Percentiles rank a stretch among this genome's conserved stretches.
Conservation (phyloP, 352 stramenopile species). For the Phytophthora constricta region DNA sequence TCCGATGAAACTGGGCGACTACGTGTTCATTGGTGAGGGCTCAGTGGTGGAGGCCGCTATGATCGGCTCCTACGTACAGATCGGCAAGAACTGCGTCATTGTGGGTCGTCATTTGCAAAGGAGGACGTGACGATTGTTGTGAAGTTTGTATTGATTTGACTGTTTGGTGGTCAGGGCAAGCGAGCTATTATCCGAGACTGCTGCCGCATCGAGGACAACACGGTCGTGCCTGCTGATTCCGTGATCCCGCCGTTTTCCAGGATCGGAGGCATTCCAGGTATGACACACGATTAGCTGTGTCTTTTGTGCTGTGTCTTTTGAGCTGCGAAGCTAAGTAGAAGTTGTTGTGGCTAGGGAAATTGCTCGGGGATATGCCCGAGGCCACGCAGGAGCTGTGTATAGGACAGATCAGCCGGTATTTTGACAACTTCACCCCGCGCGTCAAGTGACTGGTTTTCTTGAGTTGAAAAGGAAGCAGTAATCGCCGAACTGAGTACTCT, state of each 20-base stretch:
- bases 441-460: constrained; percentile 20
- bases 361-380: constrained; percentile 82
- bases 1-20: constrained; percentile 82
- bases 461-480: not conserved
- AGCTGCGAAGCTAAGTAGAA: too few species aligned
- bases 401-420: constrained; percentile 82
- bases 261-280: constrained; percentile 79
- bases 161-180: constrained; percentile 57
- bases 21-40: constrained; percentile 80
- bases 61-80: constrained; percentile 86
- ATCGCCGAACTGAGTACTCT: too few species aligned
- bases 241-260: constrained; percentile 82
- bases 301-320: too few species aligned
- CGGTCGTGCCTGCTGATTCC: constrained; percentile 73
- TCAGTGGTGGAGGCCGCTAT: constrained; percentile 83
- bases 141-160: not conserved
- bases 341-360: constrained; percentile 46
- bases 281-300: too few species aligned
- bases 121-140: too few species aligned
- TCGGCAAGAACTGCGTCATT: constrained; percentile 89
- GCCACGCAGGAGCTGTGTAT: constrained; percentile 77
- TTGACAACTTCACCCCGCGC: constrained; percentile 80
- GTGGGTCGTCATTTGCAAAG: constrained; percentile 34
- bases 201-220: constrained; percentile 86
- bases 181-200: constrained; percentile 86